Evolutionary conservation across 352 stramenopile genomes (phyloP).

Genomic region (Phytophthora niederhauseri): DNA sequence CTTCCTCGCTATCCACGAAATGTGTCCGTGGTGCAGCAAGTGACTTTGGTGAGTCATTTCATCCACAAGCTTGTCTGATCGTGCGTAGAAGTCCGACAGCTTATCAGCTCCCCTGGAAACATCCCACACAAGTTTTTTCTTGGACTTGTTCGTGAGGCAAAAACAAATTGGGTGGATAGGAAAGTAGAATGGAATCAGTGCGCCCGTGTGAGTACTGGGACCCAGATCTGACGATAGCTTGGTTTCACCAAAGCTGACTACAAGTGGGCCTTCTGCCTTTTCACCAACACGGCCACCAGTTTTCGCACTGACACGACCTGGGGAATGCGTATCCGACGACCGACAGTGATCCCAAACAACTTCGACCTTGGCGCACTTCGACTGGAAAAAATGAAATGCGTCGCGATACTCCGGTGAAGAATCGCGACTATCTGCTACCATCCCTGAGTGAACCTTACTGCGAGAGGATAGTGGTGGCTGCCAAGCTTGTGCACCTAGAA

Average conservation of each 20-base stretch:
- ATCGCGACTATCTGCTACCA: background rate
- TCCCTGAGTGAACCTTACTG: slow-evolving; percentile 11
- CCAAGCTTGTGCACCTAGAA: slow-evolving; percentile 6
- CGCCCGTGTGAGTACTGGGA: background rate
- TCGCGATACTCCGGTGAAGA: slow-evolving; percentile 42
- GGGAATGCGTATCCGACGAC: background rate
- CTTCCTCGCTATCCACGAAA: slow-evolving; percentile 45
- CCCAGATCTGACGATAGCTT: slow-evolving; percentile 7
- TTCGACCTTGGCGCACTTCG: slow-evolving; percentile 68
- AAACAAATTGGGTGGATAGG: slow-evolving; percentile 78
- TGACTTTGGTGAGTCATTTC: slow-evolving; percentile 77
- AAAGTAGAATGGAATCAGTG: slow-evolving; percentile 72
- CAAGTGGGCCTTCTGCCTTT: background rate
- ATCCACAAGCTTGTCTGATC: slow-evolving; percentile 70
- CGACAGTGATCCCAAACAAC: slow-evolving; percentile 65
- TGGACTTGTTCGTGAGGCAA: slow-evolving; percentile 73
- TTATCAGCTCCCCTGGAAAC: slow-evolving; percentile 66
- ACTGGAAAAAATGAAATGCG: slow-evolving; percentile 71
- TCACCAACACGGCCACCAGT: background rate
- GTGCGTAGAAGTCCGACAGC: slow-evolving; percentile 68
- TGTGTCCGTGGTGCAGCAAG: slow-evolving; percentile 40
- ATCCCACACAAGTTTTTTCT: slow-evolving; percentile 73
- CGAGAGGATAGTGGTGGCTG: slow-evolving; percentile 4
- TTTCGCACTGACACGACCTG: slow-evolving; percentile 1
- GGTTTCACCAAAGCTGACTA: background rate